Evolutionary conservation across 345 rosid species (phyloP), one percentile per base, ranked within the genome.

Genomic region (Murraya paniculata): DNA sequence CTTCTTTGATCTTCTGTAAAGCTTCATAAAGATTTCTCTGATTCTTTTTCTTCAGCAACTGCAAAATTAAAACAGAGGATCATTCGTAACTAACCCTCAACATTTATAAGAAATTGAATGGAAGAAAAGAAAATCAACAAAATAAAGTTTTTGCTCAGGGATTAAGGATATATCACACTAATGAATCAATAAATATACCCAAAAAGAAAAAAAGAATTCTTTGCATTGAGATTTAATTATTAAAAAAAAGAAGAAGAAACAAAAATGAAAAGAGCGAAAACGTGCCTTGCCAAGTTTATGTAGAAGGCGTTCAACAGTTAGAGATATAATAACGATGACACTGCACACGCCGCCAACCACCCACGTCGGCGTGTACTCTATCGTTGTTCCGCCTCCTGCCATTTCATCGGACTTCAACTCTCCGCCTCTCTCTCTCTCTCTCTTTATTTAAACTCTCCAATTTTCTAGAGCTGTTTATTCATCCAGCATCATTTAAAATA

Each of bases 1-100:
- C 98, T 91, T 91, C 98, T 90, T 94, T 93, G 88, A 94, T 77
- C 75, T 94, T 94, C 68, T 84, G 94, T 60, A 94, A 79, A 66
- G 98, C 97, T 59, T 93, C 92, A 1, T 68, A 89, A 21, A 93
- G 90, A n/a, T 93, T 90, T 64, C 82, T 93, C 83, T 91, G 97
- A 14, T 87, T 21, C 13, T 88, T 91, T 41, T 77, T 84, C 90
- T 89, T 89, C 64, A 91, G 72, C 30, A 82, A 75, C 94, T 91
- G 84, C 84, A 78, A 77, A 71, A 71, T 10, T 70, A 30, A 38
- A 71, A 66, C 22, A 18, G 11, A 73, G 24, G 19, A 13, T 66
- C 56, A 36, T 16, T 27, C 36, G 55, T 55, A 10, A 65, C 4
- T 33, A 33, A 33, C 3, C 4, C 35, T 33, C 35, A 33, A 3